Conservation (phyloP, 129 eudicot genomes). For the Dittrichia graveolens region DNA sequence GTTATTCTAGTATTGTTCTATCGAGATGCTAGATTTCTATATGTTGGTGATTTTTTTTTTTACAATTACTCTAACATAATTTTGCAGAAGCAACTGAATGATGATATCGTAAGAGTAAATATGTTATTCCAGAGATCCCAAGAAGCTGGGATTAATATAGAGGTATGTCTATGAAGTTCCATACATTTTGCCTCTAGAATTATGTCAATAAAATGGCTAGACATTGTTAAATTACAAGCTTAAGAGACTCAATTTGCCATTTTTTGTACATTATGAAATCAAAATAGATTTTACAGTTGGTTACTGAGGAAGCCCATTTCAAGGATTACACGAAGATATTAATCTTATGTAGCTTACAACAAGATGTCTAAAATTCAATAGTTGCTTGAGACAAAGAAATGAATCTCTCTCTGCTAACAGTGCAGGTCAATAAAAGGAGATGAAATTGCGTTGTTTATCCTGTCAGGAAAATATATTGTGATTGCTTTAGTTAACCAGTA, state of each 20-base stretch:
- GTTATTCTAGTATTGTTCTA: neutral
- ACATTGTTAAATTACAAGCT: neutral
- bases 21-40: neutral
- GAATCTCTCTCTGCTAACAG: constrained; percentile 49
- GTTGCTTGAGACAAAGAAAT: constrained; percentile 20
- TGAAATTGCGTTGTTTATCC: constrained; percentile 59
- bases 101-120: constrained; percentile 79
- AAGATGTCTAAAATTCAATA: neutral
- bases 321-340: too few relatives aligned
- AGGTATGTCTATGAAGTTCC: constrained; percentile 49
- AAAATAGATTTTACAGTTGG: too few relatives aligned
- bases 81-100: constrained; percentile 79
- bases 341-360: neutral
- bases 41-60: neutral
- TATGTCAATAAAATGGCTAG: neutral
- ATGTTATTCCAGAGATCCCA: constrained; percentile 71
- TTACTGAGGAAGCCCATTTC: too few relatives aligned
- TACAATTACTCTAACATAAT: neutral
- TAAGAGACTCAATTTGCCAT: too few relatives aligned
- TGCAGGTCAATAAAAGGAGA: constrained; percentile 75
- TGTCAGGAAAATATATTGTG: constrained; percentile 76
- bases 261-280: too few relatives aligned
- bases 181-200: constrained; percentile 16
- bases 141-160: constrained; percentile 75
- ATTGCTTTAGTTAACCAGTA: constrained; percentile 86